Base-by-base conservation (phyloP, 257 asterid species). In the Solanum appendiculatum region DNA sequence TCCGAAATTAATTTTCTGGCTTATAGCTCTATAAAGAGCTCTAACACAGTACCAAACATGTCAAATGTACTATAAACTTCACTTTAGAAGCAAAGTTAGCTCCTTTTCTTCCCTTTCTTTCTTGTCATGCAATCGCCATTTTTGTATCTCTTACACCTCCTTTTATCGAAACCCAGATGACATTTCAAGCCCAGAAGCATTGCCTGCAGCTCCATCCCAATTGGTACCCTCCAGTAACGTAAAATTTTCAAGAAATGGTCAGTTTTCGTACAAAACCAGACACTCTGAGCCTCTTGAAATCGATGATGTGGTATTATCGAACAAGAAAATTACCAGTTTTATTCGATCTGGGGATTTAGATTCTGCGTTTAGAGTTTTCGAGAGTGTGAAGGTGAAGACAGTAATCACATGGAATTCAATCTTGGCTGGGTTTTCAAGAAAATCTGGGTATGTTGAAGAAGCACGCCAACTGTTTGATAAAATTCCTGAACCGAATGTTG, bases 341-440 rank as follows among this genome's bases (percentile, higher is more conserved):
- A 89, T 94, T 37, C 91, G 94, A 86, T 73, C 82, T 66, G 95
- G 95, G 58, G 92, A 94, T 91, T 90, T 95, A 12, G 91, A 90
- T 78, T 93, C 97, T 4, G 98, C 98, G 23, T 51, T 93, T 86
- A 86, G 86, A n/a, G 86, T 93, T 44, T 95, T 95, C 75, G 84
- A 60, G 51, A 56, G 86, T 70, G 92, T 94, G 95, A 84, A 88
- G 39, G 34, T 39, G 25, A 92, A 92, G 92, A 91, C 94, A 54
- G 91, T 89, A 5, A 77, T 96, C 70, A 92, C 98, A 9, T 95
- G 98, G 96, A 95, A 95, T 82, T 94, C 98, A 69, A 92, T 95
- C 58, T 90, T 95, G 66, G 90, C 92, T 0, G 98, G 98, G 34
- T 88, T 91, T 56, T 89, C 93, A 12, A 89, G 73, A 85, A 91